Percentiles rank a stretch among this genome's conserved stretches.
phyloP scores from a whole-genome alignment of 2,329 filamentous ascomycete species.

The Colletotrichum sp. region DNA sequence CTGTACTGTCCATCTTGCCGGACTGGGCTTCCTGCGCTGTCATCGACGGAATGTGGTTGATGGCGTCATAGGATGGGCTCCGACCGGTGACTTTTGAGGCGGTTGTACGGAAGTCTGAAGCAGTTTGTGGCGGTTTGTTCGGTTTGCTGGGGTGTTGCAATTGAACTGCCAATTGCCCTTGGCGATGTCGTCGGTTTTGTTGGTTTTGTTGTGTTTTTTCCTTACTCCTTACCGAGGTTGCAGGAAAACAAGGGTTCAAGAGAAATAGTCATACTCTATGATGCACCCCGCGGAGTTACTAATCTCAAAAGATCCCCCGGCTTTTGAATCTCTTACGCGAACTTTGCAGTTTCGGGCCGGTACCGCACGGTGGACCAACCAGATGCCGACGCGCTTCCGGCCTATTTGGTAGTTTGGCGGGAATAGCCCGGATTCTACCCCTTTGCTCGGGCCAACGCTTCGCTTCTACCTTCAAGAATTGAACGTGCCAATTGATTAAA shows the following conservation, averaged over 20 bases:
- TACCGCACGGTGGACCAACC: constrained; percentile 9
- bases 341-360: background rate
- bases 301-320: background rate
- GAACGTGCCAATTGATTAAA: background rate
- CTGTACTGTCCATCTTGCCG: background rate
- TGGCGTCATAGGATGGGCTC: background rate
- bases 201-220: background rate
- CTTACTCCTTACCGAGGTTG: background rate
- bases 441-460: background rate
- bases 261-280: background rate
- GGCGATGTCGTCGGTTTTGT: background rate
- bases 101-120: background rate
- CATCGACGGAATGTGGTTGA: background rate
- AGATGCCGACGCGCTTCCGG: background rate
- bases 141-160: background rate
- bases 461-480: background rate
- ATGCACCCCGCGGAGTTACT: background rate
- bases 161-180: background rate
- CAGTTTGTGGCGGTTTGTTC: background rate
- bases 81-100: background rate
- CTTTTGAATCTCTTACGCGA: background rate
- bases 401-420: background rate
- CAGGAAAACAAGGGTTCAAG: background rate
- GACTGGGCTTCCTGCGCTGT: background rate
- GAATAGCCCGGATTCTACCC: background rate